Evolutionary conservation across 2,329 filamentous ascomycete species (phyloP), one percentile per base, ranked within the genome.

Genomic region (Massarina eburnea): DNA sequence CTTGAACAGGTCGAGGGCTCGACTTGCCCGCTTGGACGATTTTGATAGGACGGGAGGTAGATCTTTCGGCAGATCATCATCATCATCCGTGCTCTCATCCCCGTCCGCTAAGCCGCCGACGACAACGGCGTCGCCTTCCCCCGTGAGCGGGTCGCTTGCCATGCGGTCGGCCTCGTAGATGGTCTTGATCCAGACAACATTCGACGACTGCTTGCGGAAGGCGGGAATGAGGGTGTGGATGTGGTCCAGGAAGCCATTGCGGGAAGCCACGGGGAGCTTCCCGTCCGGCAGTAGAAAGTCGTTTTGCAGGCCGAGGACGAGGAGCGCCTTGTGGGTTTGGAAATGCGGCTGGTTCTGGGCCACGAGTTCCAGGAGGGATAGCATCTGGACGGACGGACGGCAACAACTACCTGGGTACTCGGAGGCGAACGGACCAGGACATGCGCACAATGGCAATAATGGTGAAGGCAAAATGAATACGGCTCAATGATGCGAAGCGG

Each of bases 221-320:
- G 80, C 80, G 9, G 80, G 79, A 33, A 85, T 84, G 2, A 97
- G 75, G 6, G 79, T 71, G 17, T 83, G 73, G 33, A 91, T 80
- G 21, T 81, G 82, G 30, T 85, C 77, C 35, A 94, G 68, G 51
- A 91, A 89, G 8, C 82, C 81, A 3, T 79, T 71, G 3, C 84
- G 82, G 34, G 82, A 78, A 27, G 75, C 74, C 40, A 91, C 81
- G 10, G 83, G 80, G 17, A 96, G 71, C 20, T 83, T 80, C 43
- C 88, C 87, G 40, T 82, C 78, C 1, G 81, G 72, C 6, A 82
- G 78, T 46, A 95, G 73, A 61, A 97, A 96, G 67, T 96, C 92
- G 59, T 95, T 90, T 64, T 97, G 94, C 27, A 95, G 81, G 61
- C 96, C 92, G 53, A 96, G 79, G 15, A 95, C 74, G 17, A 97